Base-by-base conservation (phyloP, 306 rosid genomes). In the Nissolia schottii region DNA sequence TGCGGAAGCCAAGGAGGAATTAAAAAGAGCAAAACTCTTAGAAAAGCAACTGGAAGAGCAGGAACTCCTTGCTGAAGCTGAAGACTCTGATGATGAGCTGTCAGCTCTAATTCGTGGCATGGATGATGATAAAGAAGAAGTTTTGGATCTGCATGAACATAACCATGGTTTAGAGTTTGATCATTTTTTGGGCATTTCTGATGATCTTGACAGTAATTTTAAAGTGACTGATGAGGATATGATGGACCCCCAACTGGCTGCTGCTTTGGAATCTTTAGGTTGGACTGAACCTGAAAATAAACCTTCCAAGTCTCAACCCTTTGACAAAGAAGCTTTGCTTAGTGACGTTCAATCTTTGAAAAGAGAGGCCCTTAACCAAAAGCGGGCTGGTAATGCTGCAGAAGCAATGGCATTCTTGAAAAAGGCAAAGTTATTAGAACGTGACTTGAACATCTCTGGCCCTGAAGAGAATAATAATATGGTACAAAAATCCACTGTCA, bases 11-110 rank as follows among this genome's bases (percentile, higher is more conserved):
- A 94, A 91, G 85, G 99, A 89, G 80, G 99, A 94, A 79, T 55
- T 94, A 34, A 94, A 91, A 80, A 85, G 67, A 82, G 97, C 99
- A 46, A 94, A 94, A 88, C 46, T 83, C 54, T 70, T 94, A 66
- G 99, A 94, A 79, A 89, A 81, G 87, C 88, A 88, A 58, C 88
- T 94, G 49, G 99, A 94, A 81, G 99, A 94, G 70, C 89, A 94
- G 79, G 97, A 89, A 63, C 83, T 94, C 67, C 84, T 94, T 76
- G 97, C 80, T 49, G 99, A 71, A 59, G 94, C 95, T 73, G 97
- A 94, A 40, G 95, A 84, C 35, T 87, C 96, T 48, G 99, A 94
- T 54, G 99, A 91, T 50, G 99, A 94, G 80, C 82, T 94, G 28
- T 87, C 97, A 66, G 90, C 81, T 27, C 80, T 94, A 79, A 85